Conservation (phyloP, 2,329 filamentous ascomycete genomes). For the Daldinia sp. region DNA sequence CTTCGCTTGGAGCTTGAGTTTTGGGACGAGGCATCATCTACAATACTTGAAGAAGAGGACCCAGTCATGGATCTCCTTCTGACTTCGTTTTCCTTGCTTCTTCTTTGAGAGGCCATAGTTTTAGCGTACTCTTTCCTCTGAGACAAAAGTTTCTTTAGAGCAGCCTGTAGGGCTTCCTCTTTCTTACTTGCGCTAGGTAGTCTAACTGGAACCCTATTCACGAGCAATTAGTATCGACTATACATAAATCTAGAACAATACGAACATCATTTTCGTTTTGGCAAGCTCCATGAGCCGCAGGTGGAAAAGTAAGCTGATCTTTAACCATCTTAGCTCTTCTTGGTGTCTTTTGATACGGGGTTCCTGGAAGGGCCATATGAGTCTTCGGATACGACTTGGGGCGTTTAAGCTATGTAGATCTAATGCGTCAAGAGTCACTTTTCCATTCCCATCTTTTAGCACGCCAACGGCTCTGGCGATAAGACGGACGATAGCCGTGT, state of each 20-base stretch:
- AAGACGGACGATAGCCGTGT: constrained; percentile 19
- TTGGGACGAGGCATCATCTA: background rate
- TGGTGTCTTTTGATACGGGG: constrained; percentile 29
- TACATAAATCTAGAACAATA: background rate
- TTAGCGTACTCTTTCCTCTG: constrained; percentile 12
- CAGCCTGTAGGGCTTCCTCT: constrained; percentile 9
- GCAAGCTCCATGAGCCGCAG: constrained; percentile 29
- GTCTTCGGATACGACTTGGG: constrained; percentile 11
- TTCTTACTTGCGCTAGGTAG: constrained; percentile 6
- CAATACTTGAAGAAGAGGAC: constrained; percentile 1
- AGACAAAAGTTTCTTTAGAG: constrained; percentile 12
- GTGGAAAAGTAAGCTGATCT: constrained; percentile 29
- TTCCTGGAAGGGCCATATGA: constrained; percentile 36
- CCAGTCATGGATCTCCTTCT: background rate
- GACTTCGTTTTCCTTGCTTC: background rate
- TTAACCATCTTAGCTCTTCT: constrained; percentile 31
- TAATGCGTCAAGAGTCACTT: constrained; percentile 16
- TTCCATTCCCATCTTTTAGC: constrained; percentile 11
- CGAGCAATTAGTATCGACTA: background rate
- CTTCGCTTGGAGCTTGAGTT: background rate
- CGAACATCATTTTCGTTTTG: constrained; percentile 25
- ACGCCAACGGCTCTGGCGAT: constrained; percentile 25
- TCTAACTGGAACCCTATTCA: constrained; percentile 14
- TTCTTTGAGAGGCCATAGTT: constrained; percentile 9
- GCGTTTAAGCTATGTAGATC: constrained; percentile 6